Evolutionary conservation across 768 basidiomycete genomes (phyloP), one percentile per base, ranked within the genome.

Genomic region (Boletus vermiculosoides): DNA sequence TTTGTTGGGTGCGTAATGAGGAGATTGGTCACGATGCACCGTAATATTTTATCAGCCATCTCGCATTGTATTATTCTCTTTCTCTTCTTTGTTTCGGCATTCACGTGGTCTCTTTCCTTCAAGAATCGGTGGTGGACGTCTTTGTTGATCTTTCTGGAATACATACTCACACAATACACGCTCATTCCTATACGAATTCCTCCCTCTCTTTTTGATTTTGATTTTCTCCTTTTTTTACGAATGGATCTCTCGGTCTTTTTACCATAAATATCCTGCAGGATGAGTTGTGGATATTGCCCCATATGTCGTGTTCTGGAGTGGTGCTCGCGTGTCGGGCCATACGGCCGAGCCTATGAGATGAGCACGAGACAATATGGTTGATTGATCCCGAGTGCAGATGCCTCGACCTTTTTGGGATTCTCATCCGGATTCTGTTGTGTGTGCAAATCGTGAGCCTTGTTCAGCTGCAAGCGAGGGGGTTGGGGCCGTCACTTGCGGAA

Each of bases 1-100:
- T 59, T 73, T 94, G 56, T 73, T 95, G 57, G 80, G 80, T 48
- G 42, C 57, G 36, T 40, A 57, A 58, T 64, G 61, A 65, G 41
- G 46, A 46, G 56, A 52, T 33, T 20, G 44, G 56, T 42, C 25
- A 49, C 20, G 41, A 39, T 45, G 12, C 57, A 59, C 55, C 52
- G 20, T 50, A 15, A 56, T 60, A 63, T 62, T 40, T 40, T 56
- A 66, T 59, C 39, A 39, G 56, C 56, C 57, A 63, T 63, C 60
- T 65, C 57, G 45, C 30, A 42, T 36, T 63, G 62, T 71, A 59
- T 56, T 54, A 42, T 65, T 56, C 39, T 58, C 36, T 34, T 10
- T 13, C 25, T 25, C n/a, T 44, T 22, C 5, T 1, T 34, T 41
- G 30, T 33, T 47, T 33, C n/a, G 13, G 10, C 30, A 39, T 62